Evolutionary conservation across 176 grass and related monocot genomes (phyloP).

Genomic region (Dendrocalamus sinicus): DNA sequence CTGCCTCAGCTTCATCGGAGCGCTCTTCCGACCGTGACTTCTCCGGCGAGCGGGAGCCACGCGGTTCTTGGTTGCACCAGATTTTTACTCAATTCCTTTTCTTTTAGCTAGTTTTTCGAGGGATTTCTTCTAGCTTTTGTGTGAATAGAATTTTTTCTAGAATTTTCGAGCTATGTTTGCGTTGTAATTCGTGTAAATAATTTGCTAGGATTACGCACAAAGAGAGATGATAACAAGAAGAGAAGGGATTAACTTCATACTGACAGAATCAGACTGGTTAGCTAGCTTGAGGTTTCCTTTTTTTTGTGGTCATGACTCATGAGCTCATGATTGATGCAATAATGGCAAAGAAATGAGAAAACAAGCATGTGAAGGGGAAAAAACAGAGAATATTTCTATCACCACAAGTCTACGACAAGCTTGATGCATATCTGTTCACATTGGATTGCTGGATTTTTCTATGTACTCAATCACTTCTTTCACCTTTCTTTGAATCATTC

Average conservation of each 20-base stretch:
- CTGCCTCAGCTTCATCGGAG: slow-evolving; percentile 55
- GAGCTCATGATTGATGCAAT: slow-evolving; percentile 50
- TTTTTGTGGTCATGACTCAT: slow-evolving; percentile 39
- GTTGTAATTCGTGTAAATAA: slow-evolving; percentile 52
- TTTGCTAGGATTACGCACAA: slow-evolving; percentile 48
- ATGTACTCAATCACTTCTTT: slow-evolving; percentile 33
- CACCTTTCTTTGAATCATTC: slow-evolving; percentile 37
- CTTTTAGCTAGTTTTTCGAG: neutral
- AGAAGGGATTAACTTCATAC: slow-evolving; percentile 31
- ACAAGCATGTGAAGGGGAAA: neutral
- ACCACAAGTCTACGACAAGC: slow-evolving; percentile 29
- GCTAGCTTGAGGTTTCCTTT: neutral
- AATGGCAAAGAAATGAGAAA: slow-evolving; percentile 29
- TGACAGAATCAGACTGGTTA: slow-evolving; percentile 38
- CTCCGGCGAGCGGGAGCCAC: neutral
- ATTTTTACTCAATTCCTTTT: neutral
- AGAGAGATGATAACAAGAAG: slow-evolving; percentile 41
- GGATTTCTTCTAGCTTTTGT: slow-evolving; percentile 9
- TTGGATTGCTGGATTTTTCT: slow-evolving; percentile 39
- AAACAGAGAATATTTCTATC: slow-evolving; percentile 34
- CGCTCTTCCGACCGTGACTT: slow-evolving; percentile 48
- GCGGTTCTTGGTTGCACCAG: slow-evolving; percentile 27
- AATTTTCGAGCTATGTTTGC: neutral
- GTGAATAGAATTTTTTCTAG: slow-evolving; percentile 16
- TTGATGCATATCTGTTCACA: slow-evolving; percentile 36